Percentiles rank a stretch among this genome's conserved stretches.
These are phyloP conservation scores for Colletotrichum gloeosporioides DNA, from an alignment of 2,329 filamentous ascomycete genomes.

Conservation along the genomic window DNA sequence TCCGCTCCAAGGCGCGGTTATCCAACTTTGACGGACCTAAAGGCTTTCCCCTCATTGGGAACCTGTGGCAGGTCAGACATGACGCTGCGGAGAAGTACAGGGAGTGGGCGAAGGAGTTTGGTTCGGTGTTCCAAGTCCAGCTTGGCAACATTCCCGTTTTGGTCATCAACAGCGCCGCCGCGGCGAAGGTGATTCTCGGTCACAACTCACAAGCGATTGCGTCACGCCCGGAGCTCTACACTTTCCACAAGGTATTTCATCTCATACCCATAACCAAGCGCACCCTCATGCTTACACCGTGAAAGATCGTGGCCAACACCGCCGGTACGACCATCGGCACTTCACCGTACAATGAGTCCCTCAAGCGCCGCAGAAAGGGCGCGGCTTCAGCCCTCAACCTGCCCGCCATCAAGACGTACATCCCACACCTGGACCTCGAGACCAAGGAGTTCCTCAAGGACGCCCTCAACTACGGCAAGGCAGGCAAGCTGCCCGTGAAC, in stretches of 20 bases:
- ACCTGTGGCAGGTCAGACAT: slow-evolving; percentile 57
- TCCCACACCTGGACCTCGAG: slow-evolving; percentile 59
- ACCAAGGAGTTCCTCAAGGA: slow-evolving; percentile 63
- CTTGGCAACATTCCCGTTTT: slow-evolving; percentile 60
- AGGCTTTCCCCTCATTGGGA: slow-evolving; percentile 60
- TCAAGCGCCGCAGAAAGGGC: slow-evolving; percentile 68
- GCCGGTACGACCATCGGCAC: slow-evolving; percentile 59
- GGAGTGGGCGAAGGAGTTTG: slow-evolving; percentile 32
- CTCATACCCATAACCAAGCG: background rate
- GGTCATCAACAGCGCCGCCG: slow-evolving; percentile 71
- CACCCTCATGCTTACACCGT: background rate
- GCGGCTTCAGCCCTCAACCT: slow-evolving; percentile 71
- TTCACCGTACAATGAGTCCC: slow-evolving; percentile 72
- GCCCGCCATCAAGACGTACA: slow-evolving; percentile 69
- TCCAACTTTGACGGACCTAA: slow-evolving; percentile 50
- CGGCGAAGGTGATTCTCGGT: slow-evolving; percentile 69
- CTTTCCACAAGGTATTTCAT: slow-evolving; percentile 51
- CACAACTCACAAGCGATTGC: slow-evolving; percentile 70
- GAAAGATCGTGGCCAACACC: slow-evolving; percentile 49
- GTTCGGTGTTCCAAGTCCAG: slow-evolving; percentile 37
- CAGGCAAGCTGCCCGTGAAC: slow-evolving; percentile 62
- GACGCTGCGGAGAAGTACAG: slow-evolving; percentile 43
- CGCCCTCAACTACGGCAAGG: slow-evolving; percentile 59
- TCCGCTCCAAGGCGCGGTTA: slow-evolving; percentile 49
- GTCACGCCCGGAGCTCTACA: slow-evolving; percentile 68